Evolutionary conservation across 805 yeast species (phyloP).

Genomic region (Cyberlindnera subsufficiens): DNA sequence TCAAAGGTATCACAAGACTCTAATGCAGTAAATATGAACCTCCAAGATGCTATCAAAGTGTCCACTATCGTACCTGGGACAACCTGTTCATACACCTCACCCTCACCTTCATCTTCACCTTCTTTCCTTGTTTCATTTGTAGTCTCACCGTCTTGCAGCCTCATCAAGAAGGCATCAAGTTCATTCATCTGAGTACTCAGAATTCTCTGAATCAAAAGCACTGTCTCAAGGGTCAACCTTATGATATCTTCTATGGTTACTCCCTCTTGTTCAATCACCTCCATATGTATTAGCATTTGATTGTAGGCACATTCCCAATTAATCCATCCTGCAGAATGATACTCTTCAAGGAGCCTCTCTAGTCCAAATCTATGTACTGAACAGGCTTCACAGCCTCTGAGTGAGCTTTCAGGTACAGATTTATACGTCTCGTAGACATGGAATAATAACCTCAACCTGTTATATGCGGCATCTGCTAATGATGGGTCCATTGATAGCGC

Average conservation of each 20-base stretch:
- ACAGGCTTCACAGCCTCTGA: slow-evolving; percentile 27
- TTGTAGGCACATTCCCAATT: slow-evolving; percentile 25
- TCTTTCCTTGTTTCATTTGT: slow-evolving; percentile 6
- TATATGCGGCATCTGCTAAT: slow-evolving; percentile 47
- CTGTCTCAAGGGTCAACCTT: slow-evolving; percentile 2
- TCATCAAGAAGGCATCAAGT: slow-evolving; percentile 12
- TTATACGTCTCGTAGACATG: slow-evolving; percentile 51
- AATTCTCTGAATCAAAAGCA: slow-evolving; percentile 4
- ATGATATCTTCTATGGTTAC: neutral
- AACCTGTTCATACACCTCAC: slow-evolving; percentile 20
- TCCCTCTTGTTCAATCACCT: slow-evolving; percentile 8
- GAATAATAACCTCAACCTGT: slow-evolving; percentile 50
- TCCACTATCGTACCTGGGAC: slow-evolving; percentile 20
- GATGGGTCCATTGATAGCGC: slow-evolving; percentile 22
- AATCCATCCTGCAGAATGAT: slow-evolving; percentile 15
- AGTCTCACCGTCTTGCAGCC: slow-evolving; percentile 12
- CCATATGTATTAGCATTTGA: slow-evolving; percentile 17
- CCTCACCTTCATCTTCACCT: slow-evolving; percentile 7
- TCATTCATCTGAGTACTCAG: slow-evolving; percentile 16
- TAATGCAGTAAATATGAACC: slow-evolving; percentile 8
- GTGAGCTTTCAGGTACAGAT: slow-evolving; percentile 31
- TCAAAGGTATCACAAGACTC: slow-evolving; percentile 12
- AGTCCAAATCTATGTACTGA: slow-evolving; percentile 1
- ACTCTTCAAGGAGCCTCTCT: slow-evolving; percentile 11
- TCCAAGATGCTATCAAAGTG: slow-evolving; percentile 7